Base-by-base conservation (phyloP, 352 stramenopile genomes). In the Pythium brassicae region DNA sequence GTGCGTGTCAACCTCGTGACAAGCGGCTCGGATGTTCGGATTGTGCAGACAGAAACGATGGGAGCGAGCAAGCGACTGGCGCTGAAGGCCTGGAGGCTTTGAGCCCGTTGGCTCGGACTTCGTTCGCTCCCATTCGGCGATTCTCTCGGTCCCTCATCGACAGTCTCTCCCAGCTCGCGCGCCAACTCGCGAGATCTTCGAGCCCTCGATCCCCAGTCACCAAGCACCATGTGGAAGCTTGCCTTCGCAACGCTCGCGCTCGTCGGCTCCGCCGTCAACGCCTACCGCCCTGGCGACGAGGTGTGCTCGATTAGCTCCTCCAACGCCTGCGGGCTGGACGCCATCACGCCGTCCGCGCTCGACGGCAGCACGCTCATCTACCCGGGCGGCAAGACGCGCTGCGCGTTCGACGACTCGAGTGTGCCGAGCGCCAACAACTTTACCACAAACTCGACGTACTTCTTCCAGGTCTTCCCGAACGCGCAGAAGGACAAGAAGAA, bases 401-500 rank as follows among this genome's bases (percentile, higher is more conserved):
- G 75, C 55, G 74, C 74, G 17, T 84, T 82, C 42, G 74, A 84
- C 55, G 72, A 84, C 59, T 80, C 71, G 54, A 65, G 50, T 43
- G 63, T 74, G 43, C 62, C 60, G 45, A 69, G 53, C n/a, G 64
- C 72, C 15, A 59, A 62, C 55, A 63, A 68, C 56, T 82, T 76
- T 25, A 59, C 49, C n/a, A 78, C 73, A 23, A 83, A 82, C 49
- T 29, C 66, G 35, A 83, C 78, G 12, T 92, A 82, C 66, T 88
- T 88, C 57, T 89, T 89, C 66, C 76, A 88, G 60, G 69, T 89
- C 17, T 89, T 89, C 61, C 77, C 81, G 23, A 69, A 71, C 32
- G 59, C 63, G 19, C 63, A 76, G 19, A 50, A 77, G 47, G 66
- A 62, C 56, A 87, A 86, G 57, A 75, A 59, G 35, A 91, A 92